phyloP scores from a whole-genome alignment of 2,329 filamentous ascomycete genomes.

The Fusarium sp. region DNA sequence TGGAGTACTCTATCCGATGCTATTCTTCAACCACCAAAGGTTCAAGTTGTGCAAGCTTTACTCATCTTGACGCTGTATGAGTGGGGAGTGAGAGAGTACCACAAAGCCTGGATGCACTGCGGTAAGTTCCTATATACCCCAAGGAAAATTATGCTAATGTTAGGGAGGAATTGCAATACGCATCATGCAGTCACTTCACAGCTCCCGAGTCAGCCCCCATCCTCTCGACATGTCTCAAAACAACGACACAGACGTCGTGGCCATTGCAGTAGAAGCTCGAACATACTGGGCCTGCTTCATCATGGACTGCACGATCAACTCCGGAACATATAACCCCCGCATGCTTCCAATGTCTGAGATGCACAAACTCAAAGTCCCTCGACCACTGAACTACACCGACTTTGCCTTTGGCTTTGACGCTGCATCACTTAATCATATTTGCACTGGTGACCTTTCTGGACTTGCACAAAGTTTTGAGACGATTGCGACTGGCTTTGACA shows the following conservation, averaged over 20 bases:
- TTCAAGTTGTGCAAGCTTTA: constrained; percentile 53
- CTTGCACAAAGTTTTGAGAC: constrained; percentile 47
- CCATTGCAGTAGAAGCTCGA: constrained; percentile 51
- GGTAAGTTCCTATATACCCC: neutral
- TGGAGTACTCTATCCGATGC: constrained; percentile 22
- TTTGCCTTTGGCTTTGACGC: constrained; percentile 53
- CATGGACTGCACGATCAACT: constrained; percentile 58
- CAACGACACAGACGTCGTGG: constrained; percentile 20
- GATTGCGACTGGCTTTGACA: constrained; percentile 57
- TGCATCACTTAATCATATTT: fast-evolving
- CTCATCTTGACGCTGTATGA: constrained; percentile 55
- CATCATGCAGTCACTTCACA: constrained; percentile 43
- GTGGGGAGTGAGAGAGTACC: constrained; percentile 57
- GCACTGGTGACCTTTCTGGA: neutral
- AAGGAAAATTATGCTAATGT: fast-evolving
- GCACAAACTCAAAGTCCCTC: constrained; percentile 49
- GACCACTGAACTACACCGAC: constrained; percentile 51
- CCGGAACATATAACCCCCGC: constrained; percentile 54
- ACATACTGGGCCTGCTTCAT: constrained; percentile 61
- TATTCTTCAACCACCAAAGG: constrained; percentile 35
- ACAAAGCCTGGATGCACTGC: constrained; percentile 58
- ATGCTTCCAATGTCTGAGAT: constrained; percentile 53
- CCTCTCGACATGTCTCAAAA: constrained; percentile 31
- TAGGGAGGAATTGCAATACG: constrained; percentile 34
- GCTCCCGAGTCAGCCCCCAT: constrained; percentile 32